Base-by-base conservation (phyloP, 2,329 filamentous ascomycete species). In the Ophiostoma piceae region DNA sequence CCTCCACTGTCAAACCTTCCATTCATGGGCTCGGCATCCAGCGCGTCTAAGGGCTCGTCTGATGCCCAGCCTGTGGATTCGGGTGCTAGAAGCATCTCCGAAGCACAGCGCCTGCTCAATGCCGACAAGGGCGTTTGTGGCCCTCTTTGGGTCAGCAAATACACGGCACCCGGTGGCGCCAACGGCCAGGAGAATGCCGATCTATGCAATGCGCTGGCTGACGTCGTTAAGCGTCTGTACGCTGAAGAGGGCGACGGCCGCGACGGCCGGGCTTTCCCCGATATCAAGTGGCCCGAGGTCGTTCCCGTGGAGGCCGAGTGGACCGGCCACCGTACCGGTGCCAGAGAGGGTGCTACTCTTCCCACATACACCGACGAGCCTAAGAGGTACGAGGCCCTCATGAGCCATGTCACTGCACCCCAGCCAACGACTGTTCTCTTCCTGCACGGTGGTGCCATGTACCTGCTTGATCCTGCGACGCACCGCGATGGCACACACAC, bases 401-500 rank as follows among this genome's bases (percentile, higher is more conserved):
- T 91, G 85, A 83, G 83, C 70, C 91, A 93, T 76, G 85, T 85
- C 71, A 85, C 78, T n/a, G 84, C 81, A 64, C 84, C 85, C 3
- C 84, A 81, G 67, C 84, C 85, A 2, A 83, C 84, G 0, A 92
- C 90, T 0, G 78, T 92, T 0, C 80, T 94, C 26, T 93, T 92
- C 77, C 85, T 94, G 74, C 90, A 94, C 77, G 90, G 91, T 72
- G 92, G 91, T 68, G 91, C 88, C 3, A 91, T 90, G 79, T 92
- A 83, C 73, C 83, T 92, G 37, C 84, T 90, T 75, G 91, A 94
- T 74, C 91, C 91, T 19, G 79, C 83, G 1, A 88, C 87, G 0
- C 88, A 92, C 75, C 85, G 92, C 2, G 77, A 81, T 0, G 79
- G 84, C 0, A 84, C 83, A 22, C 85, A 85, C 71, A 85, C 83